These are phyloP conservation scores for Perkinsus olseni DNA, from an alignment of 169 alveolate genomes.

Conservation along the genomic window DNA sequence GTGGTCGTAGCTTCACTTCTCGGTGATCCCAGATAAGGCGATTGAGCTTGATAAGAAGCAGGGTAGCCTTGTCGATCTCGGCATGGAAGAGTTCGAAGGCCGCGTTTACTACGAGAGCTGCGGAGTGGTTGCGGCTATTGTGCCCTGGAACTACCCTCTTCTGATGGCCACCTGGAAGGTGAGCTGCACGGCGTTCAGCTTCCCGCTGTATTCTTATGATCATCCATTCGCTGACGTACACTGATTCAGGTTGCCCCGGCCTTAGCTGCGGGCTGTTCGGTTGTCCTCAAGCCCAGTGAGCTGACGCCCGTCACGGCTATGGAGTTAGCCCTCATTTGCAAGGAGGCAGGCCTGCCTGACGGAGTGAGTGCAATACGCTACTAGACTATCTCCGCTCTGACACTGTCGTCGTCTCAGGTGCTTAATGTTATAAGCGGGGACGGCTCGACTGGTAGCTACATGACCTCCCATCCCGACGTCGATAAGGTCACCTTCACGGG, in stretches of 20 bases:
- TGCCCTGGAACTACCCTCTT: constrained; percentile 72
- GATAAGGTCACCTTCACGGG: constrained; percentile 66
- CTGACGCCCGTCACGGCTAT: constrained; percentile 58
- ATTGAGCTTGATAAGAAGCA: background rate
- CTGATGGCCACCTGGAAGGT: constrained; percentile 56
- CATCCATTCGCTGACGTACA: background rate
- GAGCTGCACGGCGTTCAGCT: background rate
- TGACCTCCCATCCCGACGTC: constrained; percentile 33
- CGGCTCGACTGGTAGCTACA: background rate
- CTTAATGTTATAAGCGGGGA: background rate
- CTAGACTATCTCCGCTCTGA: background rate
- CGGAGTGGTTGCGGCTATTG: constrained; percentile 60
- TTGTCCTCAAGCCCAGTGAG: constrained; percentile 60
- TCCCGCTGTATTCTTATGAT: no score
- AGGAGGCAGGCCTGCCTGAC: constrained; percentile 56
- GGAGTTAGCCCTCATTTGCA: constrained; percentile 43
- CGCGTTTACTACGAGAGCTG: constrained; percentile 42
- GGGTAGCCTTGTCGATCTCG: background rate
- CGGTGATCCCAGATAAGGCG: constrained; percentile 29
- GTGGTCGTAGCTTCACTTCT: constrained; percentile 23
- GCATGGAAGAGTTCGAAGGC: background rate
- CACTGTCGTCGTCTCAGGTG: background rate
- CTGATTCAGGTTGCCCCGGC: constrained; percentile 47
- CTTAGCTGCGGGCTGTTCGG: constrained; percentile 61
- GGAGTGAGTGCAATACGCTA: constrained; percentile 34